Evolutionary conservation across 2,329 filamentous ascomycete species (phyloP).

Genomic region (Lasiodiplodia sp.): DNA sequence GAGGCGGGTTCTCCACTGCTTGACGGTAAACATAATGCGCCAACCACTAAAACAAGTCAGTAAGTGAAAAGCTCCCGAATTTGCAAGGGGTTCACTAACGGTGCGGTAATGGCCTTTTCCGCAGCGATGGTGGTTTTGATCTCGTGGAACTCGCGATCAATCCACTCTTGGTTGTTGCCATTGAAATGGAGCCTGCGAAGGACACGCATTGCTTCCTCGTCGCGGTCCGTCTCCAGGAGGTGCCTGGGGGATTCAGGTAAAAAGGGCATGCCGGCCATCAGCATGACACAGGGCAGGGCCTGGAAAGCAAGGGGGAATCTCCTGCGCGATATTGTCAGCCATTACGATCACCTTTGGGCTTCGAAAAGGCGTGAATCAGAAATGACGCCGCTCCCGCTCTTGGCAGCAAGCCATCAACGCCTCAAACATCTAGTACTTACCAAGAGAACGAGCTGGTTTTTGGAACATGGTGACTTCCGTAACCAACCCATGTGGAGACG

Average conservation of each 20-base stretch:
- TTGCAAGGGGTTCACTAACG: conserved; percentile 30
- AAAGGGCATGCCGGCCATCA: conserved; percentile 53
- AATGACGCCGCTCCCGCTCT: background rate
- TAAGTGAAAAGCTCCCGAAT: background rate
- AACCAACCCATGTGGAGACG: conserved; percentile 61
- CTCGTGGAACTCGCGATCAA: conserved; percentile 64
- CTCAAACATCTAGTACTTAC: conserved; percentile 30
- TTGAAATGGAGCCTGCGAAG: conserved; percentile 61
- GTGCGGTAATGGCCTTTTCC: conserved; percentile 61
- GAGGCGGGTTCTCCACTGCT: conserved; percentile 67
- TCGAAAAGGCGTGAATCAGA: background rate
- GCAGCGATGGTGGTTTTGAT: conserved; percentile 69
- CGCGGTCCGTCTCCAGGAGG: conserved; percentile 56
- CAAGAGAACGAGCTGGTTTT: conserved; percentile 48
- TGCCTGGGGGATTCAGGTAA: conserved; percentile 49
- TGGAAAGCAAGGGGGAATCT: conserved; percentile 57
- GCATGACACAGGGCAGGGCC: conserved; percentile 52
- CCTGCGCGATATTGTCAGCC: background rate
- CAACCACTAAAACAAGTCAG: conserved; percentile 50
- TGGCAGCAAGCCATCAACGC: conserved; percentile 3
- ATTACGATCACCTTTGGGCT: background rate
- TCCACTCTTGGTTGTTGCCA: conserved; percentile 63
- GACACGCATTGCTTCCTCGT: conserved; percentile 60
- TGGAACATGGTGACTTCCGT: conserved; percentile 48
- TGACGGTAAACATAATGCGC: conserved; percentile 64